Evolutionary conservation across 108 stramenopile species (phyloP).

Genomic region (Ochromonas danica): DNA sequence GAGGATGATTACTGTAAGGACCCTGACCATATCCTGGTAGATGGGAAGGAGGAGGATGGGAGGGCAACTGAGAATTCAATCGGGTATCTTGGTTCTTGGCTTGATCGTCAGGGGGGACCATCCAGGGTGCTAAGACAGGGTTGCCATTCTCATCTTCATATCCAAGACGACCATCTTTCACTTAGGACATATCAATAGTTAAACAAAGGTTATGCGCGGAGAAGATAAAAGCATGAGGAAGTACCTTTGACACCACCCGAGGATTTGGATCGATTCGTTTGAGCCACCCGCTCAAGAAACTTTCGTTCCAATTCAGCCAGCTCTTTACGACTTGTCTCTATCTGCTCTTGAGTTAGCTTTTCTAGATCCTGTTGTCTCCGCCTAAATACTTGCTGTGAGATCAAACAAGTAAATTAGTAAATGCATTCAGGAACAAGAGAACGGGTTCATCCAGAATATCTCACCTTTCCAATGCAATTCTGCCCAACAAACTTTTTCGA

Average conservation of each 20-base stretch:
- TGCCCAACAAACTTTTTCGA: constrained; percentile 70
- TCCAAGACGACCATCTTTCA: neutral
- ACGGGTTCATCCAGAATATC: too few relatives aligned
- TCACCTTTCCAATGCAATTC: constrained; percentile 90
- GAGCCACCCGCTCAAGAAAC: constrained; percentile 87
- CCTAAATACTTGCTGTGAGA: constrained; percentile 75
- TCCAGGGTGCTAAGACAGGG: constrained; percentile 26
- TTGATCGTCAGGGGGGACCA: constrained; percentile 16
- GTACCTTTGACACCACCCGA: constrained; percentile 3
- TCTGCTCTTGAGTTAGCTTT: constrained; percentile 76
- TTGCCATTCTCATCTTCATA: constrained; percentile 4
- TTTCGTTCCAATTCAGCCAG: constrained; percentile 76
- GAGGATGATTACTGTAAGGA: too few relatives aligned
- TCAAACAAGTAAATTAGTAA: neutral
- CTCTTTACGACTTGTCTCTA: constrained; percentile 73
- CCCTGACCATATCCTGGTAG: too few relatives aligned
- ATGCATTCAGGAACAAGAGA: neutral
- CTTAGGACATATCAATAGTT: neutral
- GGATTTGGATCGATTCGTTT: constrained; percentile 81
- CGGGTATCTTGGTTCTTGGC: too few relatives aligned
- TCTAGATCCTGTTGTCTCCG: constrained; percentile 78
- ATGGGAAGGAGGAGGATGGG: too few relatives aligned
- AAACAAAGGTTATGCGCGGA: neutral
- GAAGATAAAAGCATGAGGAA: neutral
- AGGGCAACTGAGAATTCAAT: neutral